Evolutionary conservation across 2,329 filamentous ascomycete genomes (phyloP).

Genomic region (Neonectria coccinea): DNA sequence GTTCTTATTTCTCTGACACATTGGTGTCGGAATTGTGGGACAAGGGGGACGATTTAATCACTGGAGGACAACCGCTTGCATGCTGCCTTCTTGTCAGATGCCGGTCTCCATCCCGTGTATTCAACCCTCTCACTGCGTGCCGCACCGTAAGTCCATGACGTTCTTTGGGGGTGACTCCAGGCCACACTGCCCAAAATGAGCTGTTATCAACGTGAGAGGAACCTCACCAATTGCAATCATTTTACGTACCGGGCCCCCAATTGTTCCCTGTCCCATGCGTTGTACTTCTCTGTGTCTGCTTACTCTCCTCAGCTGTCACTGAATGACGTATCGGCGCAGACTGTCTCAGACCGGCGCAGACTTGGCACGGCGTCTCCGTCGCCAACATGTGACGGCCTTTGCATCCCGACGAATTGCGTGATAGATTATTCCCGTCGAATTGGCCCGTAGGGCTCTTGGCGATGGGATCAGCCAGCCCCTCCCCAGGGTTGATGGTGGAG

Average conservation of each 20-base stretch:
- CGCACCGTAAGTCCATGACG: no score
- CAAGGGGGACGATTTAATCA: no score
- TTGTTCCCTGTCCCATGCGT: no score
- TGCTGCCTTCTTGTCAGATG: neutral
- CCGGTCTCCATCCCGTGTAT: neutral
- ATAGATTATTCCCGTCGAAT: neutral
- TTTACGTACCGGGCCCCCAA: neutral
- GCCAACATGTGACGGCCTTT: neutral
- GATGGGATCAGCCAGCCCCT: neutral
- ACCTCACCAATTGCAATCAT: neutral
- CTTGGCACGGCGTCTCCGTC: neutral
- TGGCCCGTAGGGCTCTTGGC: neutral
- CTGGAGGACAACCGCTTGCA: no score
- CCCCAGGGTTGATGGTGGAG: neutral
- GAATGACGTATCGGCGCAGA: neutral
- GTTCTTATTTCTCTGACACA: no score
- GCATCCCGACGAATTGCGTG: slow-evolving; percentile 1
- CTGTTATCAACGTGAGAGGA: neutral
- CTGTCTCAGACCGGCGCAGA: neutral
- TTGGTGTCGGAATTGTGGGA: no score
- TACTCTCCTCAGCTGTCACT: neutral
- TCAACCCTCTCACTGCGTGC: neutral
- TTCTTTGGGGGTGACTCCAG: no score
- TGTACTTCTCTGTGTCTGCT: neutral
- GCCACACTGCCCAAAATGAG: neutral